Base-by-base conservation (phyloP, 116 monocot species). In the Trichopus zeylanicus region DNA sequence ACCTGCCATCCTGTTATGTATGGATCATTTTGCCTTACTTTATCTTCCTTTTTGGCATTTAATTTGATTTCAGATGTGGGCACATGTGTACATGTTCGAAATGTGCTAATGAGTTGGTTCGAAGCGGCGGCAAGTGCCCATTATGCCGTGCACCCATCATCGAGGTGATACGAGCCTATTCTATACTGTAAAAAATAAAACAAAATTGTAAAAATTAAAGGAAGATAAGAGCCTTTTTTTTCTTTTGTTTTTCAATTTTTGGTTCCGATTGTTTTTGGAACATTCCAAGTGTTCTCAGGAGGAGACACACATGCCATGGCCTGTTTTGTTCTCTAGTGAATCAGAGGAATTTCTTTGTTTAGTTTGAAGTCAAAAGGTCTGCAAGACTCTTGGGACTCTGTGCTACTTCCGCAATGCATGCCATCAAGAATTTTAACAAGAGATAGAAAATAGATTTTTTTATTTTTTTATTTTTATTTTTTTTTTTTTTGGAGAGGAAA, bases 61-160 rank as follows among this genome's bases (percentile, higher is more conserved):
- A n/a, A 18, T 23, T 26, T 56, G 2, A 29, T 0, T 12, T 42
- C 67, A 97, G 97, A 63, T 97, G 97, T 49, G 97, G 97, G 66
- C 97, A 97, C 67, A 90, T 97, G 97, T 97, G 97, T 62, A 78
- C 90, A 20, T 97, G 97, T 47, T 83, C 81, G 13, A 84, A 75
- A 51, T 97, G 97, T 51, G 97, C 97, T 3, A 69, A 84, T 26
- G 97, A 97, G 67, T 63, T 97, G 81, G 67, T 84, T 48, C 66
- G 74, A 18, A 69, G 60, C n/a, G 90, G 84, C 22, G 91, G 83
- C 26, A 97, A 84, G 67, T 97, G 97, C 63, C 97, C 97, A 5
- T 55, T 97, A 58, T 97, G 97, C 70, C 83, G 90, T 26, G 97
- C 97, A 30, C 97, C 97, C 54, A 90, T 97, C 29, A 75, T 97